Percentiles rank a stretch among this genome's conserved stretches.
phyloP scores from a whole-genome alignment of 2,329 filamentous ascomycete species.

The Xylariomycetidae sp. region DNA sequence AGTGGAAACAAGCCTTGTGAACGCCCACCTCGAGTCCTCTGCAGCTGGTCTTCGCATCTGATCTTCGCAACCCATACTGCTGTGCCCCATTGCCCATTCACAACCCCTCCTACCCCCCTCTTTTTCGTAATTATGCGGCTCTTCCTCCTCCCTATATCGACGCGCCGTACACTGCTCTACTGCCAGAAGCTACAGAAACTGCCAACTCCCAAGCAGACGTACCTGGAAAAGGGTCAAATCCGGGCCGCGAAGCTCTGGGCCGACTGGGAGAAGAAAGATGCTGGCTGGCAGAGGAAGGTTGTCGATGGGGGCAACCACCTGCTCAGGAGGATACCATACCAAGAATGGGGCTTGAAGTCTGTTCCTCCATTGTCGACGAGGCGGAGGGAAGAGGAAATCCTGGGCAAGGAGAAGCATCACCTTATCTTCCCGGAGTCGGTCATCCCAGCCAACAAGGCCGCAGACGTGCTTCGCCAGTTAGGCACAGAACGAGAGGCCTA shows the following conservation, averaged over 20 bases:
- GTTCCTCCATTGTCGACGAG: slow-evolving; percentile 73
- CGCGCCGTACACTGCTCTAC: slow-evolving; percentile 84
- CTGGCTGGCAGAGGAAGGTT: slow-evolving; percentile 82
- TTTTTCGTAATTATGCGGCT: slow-evolving; percentile 63
- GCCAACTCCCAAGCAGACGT: slow-evolving; percentile 44
- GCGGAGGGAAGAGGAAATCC: slow-evolving; percentile 56
- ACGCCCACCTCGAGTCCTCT: no score
- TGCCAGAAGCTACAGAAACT: slow-evolving; percentile 67
- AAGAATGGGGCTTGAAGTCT: slow-evolving; percentile 97
- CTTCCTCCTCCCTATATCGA: slow-evolving; percentile 89
- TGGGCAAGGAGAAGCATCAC: slow-evolving; percentile 60
- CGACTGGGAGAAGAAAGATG: slow-evolving; percentile 76
- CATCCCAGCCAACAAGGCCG: slow-evolving; percentile 58
- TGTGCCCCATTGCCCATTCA: no score
- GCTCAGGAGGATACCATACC: slow-evolving; percentile 82
- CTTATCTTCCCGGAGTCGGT: slow-evolving; percentile 71
- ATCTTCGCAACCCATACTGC: no score
- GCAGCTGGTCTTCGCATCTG: no score
- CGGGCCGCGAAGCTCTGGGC: slow-evolving; percentile 76
- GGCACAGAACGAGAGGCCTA: slow-evolving; percentile 75
- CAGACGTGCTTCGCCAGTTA: slow-evolving; percentile 59
- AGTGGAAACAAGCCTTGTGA: no score
- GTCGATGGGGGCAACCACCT: slow-evolving; percentile 82
- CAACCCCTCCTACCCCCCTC: slow-evolving; percentile 1
- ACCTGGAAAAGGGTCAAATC: slow-evolving; percentile 62